Evolutionary conservation across 2,329 filamentous ascomycete genomes (phyloP).

Genomic region (Ophiostoma himal-ulmi): DNA sequence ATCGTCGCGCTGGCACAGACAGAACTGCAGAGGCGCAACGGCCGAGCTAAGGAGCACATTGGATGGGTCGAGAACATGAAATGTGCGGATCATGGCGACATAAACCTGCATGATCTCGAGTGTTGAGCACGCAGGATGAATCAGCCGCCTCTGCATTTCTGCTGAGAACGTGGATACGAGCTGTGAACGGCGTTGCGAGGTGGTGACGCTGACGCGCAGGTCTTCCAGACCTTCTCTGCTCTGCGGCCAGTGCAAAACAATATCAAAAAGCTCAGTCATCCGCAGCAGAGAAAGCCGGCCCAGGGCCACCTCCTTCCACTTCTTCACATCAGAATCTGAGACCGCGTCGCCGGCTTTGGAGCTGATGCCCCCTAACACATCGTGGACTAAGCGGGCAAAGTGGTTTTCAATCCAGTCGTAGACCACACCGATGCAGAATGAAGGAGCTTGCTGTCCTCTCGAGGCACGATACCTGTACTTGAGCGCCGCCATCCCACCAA

Average conservation of each 20-base stretch:
- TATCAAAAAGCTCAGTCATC: conserved; percentile 70
- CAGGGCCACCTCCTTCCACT: conserved; percentile 65
- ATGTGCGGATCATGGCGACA: conserved; percentile 71
- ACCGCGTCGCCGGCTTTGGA: conserved; percentile 34
- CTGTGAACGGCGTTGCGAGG: conserved; percentile 60
- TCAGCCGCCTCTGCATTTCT: conserved; percentile 58
- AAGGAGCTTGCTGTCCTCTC: conserved; percentile 2
- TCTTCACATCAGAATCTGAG: conserved; percentile 53
- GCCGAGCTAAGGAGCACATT: conserved; percentile 72
- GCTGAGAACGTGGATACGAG: conserved; percentile 64
- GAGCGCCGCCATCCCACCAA: not conserved
- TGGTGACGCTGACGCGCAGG: conserved; percentile 63
- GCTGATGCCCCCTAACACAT: conserved; percentile 46
- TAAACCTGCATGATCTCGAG: conserved; percentile 71
- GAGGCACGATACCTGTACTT: not conserved
- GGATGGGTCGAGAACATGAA: conserved; percentile 68
- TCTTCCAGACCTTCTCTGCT: conserved; percentile 69
- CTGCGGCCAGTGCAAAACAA: conserved; percentile 67
- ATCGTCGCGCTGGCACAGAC: conserved; percentile 67
- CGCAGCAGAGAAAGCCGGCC: conserved; percentile 62
- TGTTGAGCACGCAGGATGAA: conserved; percentile 72
- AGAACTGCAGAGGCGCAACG: conserved; percentile 66
- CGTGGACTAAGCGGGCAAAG: conserved; percentile 58
- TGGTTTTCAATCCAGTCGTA: conserved; percentile 62
- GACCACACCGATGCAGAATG: conserved; percentile 51